Evolutionary conservation across 305 asterid genomes (phyloP).

Genomic region (Solanum hybrid): DNA sequence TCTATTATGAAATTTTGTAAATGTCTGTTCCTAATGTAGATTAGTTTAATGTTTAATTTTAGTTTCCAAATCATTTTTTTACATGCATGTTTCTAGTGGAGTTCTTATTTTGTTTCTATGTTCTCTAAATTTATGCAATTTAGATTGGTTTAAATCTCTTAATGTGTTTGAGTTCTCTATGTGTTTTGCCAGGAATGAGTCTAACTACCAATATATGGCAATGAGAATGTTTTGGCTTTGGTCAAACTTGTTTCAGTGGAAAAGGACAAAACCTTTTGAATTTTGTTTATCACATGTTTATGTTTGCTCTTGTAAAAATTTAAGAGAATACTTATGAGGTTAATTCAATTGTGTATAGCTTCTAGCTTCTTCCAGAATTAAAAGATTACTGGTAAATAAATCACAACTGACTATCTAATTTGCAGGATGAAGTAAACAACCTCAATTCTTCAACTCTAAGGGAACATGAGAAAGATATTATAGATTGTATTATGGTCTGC

Average conservation of each 20-base stretch:
- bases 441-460: conserved; percentile 50
- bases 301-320: not conserved
- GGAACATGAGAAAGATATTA: conserved; percentile 74
- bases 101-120: not conserved
- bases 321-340: not conserved
- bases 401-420: not conserved
- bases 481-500: conserved; percentile 69
- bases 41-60: not conserved
- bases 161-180: not conserved
- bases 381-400: not conserved
- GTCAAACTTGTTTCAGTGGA: not conserved
- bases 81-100: not conserved
- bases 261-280: not conserved
- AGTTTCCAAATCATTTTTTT: not conserved
- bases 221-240: not conserved
- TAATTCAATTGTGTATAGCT: not conserved
- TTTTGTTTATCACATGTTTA: not conserved
- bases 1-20: not conserved
- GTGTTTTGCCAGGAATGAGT: not conserved
- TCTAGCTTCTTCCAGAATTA: not conserved
- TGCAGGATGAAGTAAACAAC: conserved; percentile 78
- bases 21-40: not conserved
- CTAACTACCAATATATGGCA: not conserved
- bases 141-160: not conserved
- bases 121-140: not conserved